Percentiles rank a stretch among this genome's conserved stretches.
Conservation (phyloP, 371 early-diverging fungal genomes). For the Apophysomyces elegans region DNA sequence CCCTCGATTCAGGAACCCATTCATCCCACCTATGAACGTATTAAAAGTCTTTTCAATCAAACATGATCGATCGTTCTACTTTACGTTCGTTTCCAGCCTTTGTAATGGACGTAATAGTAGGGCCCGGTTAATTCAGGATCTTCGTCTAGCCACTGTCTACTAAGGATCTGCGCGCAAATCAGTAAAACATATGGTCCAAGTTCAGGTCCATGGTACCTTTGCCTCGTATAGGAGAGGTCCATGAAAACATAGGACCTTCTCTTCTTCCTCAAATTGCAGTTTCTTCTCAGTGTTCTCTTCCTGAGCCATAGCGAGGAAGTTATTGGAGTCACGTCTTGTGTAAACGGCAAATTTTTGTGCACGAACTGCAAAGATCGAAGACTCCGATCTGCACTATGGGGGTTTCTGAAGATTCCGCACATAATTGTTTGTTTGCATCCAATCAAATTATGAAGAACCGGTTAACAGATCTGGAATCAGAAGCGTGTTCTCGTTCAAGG, state of each 20-base stretch:
- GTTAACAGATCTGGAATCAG: no score
- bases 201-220: conserved; percentile 66
- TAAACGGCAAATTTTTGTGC: no score
- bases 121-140: conserved; percentile 66
- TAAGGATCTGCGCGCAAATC: conserved; percentile 27
- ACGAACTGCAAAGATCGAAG: no score
- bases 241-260: conserved; percentile 93
- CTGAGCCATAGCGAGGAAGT: background rate
- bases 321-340: no score
- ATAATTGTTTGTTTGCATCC: no score
- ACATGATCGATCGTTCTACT: background rate
- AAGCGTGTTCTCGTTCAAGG: no score
- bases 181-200: background rate
- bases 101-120: conserved; percentile 94
- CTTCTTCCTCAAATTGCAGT: conserved; percentile 53
- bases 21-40: conserved; percentile 89
- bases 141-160: conserved; percentile 35
- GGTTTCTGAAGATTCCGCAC: no score
- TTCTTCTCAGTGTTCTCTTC: conserved; percentile 3
- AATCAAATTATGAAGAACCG: no score
- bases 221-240: conserved; percentile 97
- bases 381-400: no score
- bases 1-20: conserved; percentile 93
- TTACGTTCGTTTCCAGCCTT: conserved; percentile 96
- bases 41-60: background rate